Conservation (phyloP, 2,329 filamentous ascomycete genomes). For the Scedosporium aurantiacum region DNA sequence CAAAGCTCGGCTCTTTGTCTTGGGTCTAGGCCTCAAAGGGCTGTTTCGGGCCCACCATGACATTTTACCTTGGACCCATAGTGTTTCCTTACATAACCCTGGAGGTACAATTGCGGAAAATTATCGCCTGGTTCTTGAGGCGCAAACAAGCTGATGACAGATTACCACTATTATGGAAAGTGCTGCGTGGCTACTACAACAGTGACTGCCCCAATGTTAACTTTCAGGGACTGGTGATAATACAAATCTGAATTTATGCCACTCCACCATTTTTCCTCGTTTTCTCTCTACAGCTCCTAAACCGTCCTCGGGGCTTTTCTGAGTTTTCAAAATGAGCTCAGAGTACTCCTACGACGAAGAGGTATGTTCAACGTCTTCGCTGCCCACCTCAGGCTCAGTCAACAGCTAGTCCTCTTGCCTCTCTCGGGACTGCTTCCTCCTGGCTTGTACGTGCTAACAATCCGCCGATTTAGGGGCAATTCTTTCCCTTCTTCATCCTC, state of each 20-base stretch:
- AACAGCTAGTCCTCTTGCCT: conserved; percentile 1
- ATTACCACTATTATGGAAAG: conserved; percentile 1
- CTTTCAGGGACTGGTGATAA: not conserved
- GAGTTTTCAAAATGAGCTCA: conserved; percentile 59
- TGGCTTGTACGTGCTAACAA: not conserved
- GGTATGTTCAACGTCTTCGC: conserved; percentile 30
- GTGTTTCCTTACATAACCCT: not conserved
- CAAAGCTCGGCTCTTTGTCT: too few relatives aligned
- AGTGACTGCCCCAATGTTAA: not conserved
- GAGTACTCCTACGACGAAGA: conserved; percentile 98
- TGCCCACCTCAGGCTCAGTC: not conserved
- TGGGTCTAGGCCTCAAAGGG: too few relatives aligned
- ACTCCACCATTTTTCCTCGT: not conserved
- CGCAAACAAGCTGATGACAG: conserved; percentile 4
- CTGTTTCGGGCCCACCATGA: not conserved
- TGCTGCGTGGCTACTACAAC: conserved; percentile 6
- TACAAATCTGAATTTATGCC: conserved; percentile 5
- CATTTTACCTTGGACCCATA: not conserved
- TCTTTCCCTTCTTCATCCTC: conserved; percentile 98
- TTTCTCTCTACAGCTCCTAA: not conserved
- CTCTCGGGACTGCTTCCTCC: not conserved
- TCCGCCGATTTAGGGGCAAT: conserved; percentile 57
- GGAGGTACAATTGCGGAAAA: not conserved
- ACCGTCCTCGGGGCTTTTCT: not conserved
- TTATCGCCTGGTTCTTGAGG: not conserved